Evolutionary conservation across 805 yeast species (phyloP), one percentile per base, ranked within the genome.

Genomic region (Starmerella floricola): DNA sequence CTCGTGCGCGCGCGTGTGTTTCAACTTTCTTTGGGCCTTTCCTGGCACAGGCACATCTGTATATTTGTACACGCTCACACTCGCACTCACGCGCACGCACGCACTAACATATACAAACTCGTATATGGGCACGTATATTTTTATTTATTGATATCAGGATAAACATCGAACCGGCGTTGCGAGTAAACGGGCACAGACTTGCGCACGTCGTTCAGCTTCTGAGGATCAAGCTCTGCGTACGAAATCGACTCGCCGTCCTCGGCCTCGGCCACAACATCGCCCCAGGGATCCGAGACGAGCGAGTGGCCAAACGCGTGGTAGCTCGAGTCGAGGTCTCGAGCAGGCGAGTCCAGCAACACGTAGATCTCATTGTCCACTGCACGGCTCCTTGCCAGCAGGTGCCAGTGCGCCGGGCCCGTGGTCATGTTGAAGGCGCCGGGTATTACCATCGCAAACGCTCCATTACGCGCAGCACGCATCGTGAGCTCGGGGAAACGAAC

Each of bases 321-420:
- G 5, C 93, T 91, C 46, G 78, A 70, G 54, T 79, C 87, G 2
- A 85, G 82, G 57, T 84, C 85, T 55, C 96, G 72, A 6, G 95
- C 83, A 3, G 57, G 58, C 26, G 57, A 53, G 16, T 94, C 86
- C 76, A 85, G 71, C 2, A 88, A 63, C 8, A 86, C 94, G 58
- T 71, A 91, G 40, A 80, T 65, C 61, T 91, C 96, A 8, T 91
- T 73, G 57, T 87, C 95, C 5, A 88, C 73, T 3, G 97, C 97
- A 36, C 96, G 68, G 0, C 94, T 79, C 27, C 78, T 67, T 0
- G 82, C 95, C 41, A 88, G 64, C 13, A 76, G 60, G 42, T 75
- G 73, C 94, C 96, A 88, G 58, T 88, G 98, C 2, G 87, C 79
- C 33, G 81, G 81, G 0, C 98, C 98, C 0, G 98, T 88, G 49